Percentiles rank a stretch among this genome's conserved stretches.
phyloP scores from a whole-genome alignment of 441 rosid genomes.

The Gossypium laxum region DNA sequence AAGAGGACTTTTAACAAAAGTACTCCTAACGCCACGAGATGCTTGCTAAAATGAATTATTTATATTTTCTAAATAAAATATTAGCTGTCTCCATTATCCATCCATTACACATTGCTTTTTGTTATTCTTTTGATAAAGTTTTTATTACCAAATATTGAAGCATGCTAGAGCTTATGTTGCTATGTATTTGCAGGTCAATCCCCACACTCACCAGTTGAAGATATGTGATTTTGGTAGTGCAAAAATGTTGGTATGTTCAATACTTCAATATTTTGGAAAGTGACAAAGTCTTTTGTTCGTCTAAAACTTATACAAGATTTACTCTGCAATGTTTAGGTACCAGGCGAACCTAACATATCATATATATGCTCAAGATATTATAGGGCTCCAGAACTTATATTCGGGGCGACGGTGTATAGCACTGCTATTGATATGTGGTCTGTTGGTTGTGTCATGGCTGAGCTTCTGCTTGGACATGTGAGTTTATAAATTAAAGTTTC shows the following conservation, averaged over 20 bases:
- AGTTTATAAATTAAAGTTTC: neutral
- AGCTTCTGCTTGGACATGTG: constrained; percentile 77
- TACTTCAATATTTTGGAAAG: neutral
- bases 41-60: too few species aligned
- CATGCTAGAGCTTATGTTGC: constrained; percentile 6
- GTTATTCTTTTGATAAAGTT: neutral
- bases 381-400: constrained; percentile 84
- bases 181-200: constrained; percentile 52
- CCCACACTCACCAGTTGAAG: constrained; percentile 66
- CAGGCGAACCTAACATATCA: constrained; percentile 81
- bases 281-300: neutral
- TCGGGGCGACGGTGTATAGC: constrained; percentile 74
- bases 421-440: constrained; percentile 88
- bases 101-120: too few species aligned
- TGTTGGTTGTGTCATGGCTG: constrained; percentile 73
- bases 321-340: constrained; percentile 35
- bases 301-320: constrained; percentile 16
- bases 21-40: too few species aligned
- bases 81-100: too few species aligned
- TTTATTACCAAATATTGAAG: neutral
- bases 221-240: constrained; percentile 92
- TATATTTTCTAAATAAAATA: too few species aligned
- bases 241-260: constrained; percentile 67
- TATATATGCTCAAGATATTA: constrained; percentile 81
- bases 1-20: too few species aligned